Evolutionary conservation across 176 grass and related monocot genomes (phyloP).

Genomic region (Paspalum notatum): DNA sequence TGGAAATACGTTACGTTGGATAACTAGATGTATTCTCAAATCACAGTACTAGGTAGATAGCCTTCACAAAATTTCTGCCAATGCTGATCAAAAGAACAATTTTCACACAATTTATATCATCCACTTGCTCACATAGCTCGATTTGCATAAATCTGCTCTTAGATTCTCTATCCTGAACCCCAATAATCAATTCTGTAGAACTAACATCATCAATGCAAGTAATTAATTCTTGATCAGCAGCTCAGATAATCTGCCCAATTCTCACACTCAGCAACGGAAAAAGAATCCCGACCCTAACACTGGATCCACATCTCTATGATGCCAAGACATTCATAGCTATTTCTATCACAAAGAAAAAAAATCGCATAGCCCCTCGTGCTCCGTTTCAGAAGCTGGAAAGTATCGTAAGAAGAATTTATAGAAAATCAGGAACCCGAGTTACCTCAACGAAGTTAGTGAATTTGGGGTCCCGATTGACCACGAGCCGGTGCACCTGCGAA

Average conservation of each 20-base stretch:
- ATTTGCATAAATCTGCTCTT: neutral
- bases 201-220: neutral
- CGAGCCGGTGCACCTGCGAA: conserved; percentile 83
- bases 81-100: neutral
- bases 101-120: neutral
- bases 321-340: neutral
- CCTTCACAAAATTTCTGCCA: neutral
- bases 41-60: neutral
- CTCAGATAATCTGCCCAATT: neutral
- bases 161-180: neutral
- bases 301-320: neutral
- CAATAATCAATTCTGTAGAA: neutral
- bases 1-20: neutral
- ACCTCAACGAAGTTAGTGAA: conserved; percentile 99
- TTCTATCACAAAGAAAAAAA: neutral
- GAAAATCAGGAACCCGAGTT: conserved; percentile 18
- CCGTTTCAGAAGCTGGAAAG: neutral
- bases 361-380: neutral
- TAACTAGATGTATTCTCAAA: neutral
- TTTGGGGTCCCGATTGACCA: conserved; percentile 96
- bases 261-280: neutral
- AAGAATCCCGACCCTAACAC: neutral
- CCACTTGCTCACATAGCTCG: neutral
- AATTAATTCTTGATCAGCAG: neutral
- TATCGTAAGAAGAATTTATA: neutral